Evolutionary conservation across 2,329 filamentous ascomycete species (phyloP).

Genomic region (Colletotrichum sp.): DNA sequence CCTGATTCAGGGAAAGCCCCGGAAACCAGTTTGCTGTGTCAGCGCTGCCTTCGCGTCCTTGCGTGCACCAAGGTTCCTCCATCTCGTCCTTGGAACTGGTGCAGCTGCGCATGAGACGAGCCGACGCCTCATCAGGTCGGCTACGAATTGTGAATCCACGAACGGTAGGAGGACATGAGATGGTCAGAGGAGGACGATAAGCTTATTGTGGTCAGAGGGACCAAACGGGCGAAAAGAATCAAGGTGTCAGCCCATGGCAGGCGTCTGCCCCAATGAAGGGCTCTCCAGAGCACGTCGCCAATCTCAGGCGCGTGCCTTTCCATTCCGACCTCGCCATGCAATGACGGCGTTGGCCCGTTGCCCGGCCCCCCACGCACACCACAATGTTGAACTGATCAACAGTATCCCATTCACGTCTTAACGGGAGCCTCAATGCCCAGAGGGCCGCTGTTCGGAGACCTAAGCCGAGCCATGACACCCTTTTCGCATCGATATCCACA

Average conservation of each 20-base stretch:
- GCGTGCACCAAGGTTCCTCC: neutral
- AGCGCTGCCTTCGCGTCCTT: neutral
- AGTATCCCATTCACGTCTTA: neutral
- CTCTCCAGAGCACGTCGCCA: neutral
- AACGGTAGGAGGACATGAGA: neutral
- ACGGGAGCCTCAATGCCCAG: neutral
- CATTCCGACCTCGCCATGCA: neutral
- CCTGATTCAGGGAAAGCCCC: neutral
- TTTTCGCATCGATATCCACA: constrained; percentile 10
- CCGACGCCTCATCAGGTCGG: neutral
- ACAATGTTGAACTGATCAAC: neutral
- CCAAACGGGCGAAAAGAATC: neutral
- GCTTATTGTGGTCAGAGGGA: neutral
- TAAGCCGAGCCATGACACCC: constrained; percentile 8
- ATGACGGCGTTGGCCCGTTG: neutral
- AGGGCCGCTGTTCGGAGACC: neutral
- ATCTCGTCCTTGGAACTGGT: neutral
- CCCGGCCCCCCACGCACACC: neutral
- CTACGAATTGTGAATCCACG: neutral
- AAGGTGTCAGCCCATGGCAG: neutral
- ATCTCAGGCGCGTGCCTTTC: neutral
- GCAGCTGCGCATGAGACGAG: neutral
- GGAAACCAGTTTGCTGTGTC: neutral
- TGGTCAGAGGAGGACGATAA: neutral
- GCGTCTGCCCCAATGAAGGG: neutral